Percentiles rank a stretch among this genome's conserved stretches.
These are phyloP conservation scores for Chlorella sp. DNA, from an alignment of 139 green algal species.

Conservation along the genomic window DNA sequence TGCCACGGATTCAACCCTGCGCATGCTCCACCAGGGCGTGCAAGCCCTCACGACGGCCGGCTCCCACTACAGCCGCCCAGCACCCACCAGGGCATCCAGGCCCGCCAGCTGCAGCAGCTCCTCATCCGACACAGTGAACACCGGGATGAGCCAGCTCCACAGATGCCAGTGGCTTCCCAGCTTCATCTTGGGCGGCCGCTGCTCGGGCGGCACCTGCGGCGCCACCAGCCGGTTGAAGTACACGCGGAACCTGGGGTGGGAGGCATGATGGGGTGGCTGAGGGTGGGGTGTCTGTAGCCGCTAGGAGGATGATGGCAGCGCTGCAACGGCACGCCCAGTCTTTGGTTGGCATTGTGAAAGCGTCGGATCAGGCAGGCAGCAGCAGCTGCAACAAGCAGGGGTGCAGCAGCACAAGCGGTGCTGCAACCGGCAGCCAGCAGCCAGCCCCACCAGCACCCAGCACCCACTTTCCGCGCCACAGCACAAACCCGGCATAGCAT, in stretches of 20 bases:
- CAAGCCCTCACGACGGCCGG: too few relatives aligned
- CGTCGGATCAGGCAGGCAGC: too few relatives aligned
- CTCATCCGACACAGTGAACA: slow-evolving; percentile 33
- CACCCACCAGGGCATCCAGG: slow-evolving; percentile 57
- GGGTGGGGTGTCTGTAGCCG: too few relatives aligned
- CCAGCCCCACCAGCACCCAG: neutral
- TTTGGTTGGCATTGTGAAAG: neutral
- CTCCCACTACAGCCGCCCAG: neutral
- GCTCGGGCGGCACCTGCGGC: neutral
- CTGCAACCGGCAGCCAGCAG: neutral
- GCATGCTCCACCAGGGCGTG: too few relatives aligned
- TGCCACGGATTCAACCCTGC: too few relatives aligned
- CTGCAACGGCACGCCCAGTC: too few relatives aligned
- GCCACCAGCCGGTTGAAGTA: slow-evolving; percentile 31
- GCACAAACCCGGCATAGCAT: slow-evolving; percentile 36
- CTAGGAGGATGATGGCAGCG: too few relatives aligned
- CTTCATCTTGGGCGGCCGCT: slow-evolving; percentile 23
- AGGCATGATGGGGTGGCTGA: too few relatives aligned
- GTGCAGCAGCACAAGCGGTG: neutral
- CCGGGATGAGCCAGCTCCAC: slow-evolving; percentile 47
- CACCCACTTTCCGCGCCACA: slow-evolving; percentile 38
- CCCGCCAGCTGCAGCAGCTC: slow-evolving; percentile 51
- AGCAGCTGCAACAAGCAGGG: neutral
- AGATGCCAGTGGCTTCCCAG: slow-evolving; percentile 7
- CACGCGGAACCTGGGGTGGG: slow-evolving; percentile 1